A percentile compares a stretch with the other conserved stretches of the same genome.
phyloP scores from a whole-genome alignment of 2,329 filamentous ascomycete species.

The Neopestalotiopsis rosae region DNA sequence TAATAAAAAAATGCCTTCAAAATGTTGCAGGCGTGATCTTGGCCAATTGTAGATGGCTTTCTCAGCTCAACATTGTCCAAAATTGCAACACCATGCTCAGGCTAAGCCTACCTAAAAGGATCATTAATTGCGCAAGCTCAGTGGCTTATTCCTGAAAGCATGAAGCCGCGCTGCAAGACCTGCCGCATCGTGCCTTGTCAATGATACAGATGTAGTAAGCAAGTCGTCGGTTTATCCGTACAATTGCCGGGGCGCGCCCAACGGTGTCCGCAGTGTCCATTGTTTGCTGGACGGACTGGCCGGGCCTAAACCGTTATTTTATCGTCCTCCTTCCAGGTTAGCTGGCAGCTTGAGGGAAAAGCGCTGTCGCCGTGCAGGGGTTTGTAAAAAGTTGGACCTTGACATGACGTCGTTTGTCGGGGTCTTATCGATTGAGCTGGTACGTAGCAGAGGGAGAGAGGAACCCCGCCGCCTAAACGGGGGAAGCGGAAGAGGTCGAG shows the following conservation, averaged over 20 bases:
- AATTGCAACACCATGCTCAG: too few relatives aligned
- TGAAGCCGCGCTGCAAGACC: too few relatives aligned
- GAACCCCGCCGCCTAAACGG: not conserved
- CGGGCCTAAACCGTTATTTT: not conserved
- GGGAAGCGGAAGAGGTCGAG: not conserved
- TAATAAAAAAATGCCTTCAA: too few relatives aligned
- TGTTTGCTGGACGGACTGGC: not conserved
- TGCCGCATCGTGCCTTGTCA: too few relatives aligned
- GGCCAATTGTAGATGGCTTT: too few relatives aligned
- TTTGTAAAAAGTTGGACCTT: not conserved
- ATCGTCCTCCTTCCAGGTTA: not conserved
- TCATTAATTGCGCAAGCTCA: too few relatives aligned
- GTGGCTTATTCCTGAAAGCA: too few relatives aligned
- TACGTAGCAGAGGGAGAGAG: not conserved
- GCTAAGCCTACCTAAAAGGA: too few relatives aligned
- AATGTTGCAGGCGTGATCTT: too few relatives aligned
- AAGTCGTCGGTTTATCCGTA: too few relatives aligned
- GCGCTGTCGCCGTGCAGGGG: not conserved
- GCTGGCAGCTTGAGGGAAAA: not conserved
- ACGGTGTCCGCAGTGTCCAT: not conserved
- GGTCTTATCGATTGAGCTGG: constrained; percentile 4
- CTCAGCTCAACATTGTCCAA: too few relatives aligned
- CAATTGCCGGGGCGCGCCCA: not conserved
- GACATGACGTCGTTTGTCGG: not conserved
- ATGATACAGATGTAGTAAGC: too few relatives aligned